Conservation (phyloP, 768 basidiomycete species). For the Suillus tomentosus region DNA sequence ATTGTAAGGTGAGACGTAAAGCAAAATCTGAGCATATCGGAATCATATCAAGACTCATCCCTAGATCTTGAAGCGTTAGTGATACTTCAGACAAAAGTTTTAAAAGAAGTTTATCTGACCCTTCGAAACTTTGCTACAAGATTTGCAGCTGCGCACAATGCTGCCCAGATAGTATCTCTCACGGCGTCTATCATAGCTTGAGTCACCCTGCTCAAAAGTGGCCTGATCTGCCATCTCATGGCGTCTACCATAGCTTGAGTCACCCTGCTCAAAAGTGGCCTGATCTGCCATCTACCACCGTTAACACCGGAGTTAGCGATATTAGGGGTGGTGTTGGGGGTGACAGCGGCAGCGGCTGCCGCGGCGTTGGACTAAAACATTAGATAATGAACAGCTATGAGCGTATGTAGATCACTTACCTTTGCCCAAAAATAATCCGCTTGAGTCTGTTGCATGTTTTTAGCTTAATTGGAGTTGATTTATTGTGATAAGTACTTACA, state of each 20-base stretch:
- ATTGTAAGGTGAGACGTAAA: too few relatives aligned
- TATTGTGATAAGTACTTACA: too few relatives aligned
- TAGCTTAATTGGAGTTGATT: too few relatives aligned
- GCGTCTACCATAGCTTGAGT: not conserved
- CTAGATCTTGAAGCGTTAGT: not conserved
- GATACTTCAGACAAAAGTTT: not conserved
- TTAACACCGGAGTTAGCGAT: not conserved
- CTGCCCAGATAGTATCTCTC: not conserved
- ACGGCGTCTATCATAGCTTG: not conserved
- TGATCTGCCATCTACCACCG: not conserved
- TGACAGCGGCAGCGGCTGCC: too few relatives aligned
- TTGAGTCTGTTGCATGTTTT: not conserved
- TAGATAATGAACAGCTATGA: not conserved
- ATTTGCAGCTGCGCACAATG: not conserved
- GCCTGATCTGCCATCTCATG: not conserved
- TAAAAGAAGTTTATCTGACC: not conserved
- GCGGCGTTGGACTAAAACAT: not conserved
- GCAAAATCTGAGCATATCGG: too few relatives aligned
- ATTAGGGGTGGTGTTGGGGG: too few relatives aligned
- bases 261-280: not conserved
- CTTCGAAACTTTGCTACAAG: not conserved
- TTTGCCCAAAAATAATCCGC: not conserved
- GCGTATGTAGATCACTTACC: not conserved
- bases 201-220: not conserved
- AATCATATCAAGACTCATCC: not conserved